Evolutionary conservation across 164 flowering plant genomes (phyloP).

Genomic region (Cinnamomum micranthum): DNA sequence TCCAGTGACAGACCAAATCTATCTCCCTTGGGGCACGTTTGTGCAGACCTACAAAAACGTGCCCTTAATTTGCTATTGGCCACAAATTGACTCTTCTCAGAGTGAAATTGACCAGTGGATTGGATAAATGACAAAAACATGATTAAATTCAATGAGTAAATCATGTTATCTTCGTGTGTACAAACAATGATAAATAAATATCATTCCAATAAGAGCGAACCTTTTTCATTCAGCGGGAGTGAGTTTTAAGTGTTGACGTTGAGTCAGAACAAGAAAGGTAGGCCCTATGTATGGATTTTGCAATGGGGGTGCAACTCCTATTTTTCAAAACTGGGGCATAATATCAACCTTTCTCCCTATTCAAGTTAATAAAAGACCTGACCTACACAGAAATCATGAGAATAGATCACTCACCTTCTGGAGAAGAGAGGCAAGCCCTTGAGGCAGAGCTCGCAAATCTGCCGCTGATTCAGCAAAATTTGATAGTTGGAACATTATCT

Average conservation of each 20-base stretch:
- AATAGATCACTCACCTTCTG: constrained; percentile 51
- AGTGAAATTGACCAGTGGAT: too few relatives aligned
- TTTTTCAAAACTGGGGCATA: not conserved
- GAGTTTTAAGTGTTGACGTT: not conserved
- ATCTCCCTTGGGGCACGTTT: too few relatives aligned
- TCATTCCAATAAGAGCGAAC: too few relatives aligned
- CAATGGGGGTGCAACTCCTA: not conserved
- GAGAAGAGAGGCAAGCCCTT: constrained; percentile 75
- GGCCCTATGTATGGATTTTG: not conserved
- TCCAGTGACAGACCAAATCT: too few relatives aligned
- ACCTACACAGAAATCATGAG: not conserved
- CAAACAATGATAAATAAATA: too few relatives aligned
- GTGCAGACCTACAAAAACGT: too few relatives aligned
- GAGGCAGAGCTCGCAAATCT: constrained; percentile 84
- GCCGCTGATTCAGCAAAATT: constrained; percentile 54
- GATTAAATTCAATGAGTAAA: too few relatives aligned
- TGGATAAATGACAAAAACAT: too few relatives aligned
- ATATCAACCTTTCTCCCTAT: not conserved
- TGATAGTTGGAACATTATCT: constrained; percentile 61
- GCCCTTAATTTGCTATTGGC: too few relatives aligned
- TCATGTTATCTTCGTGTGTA: too few relatives aligned
- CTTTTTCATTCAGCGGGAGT: too few relatives aligned
- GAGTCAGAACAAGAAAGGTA: not conserved
- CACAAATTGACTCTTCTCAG: too few relatives aligned
- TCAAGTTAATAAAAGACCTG: not conserved